Evolutionary conservation across 2,329 filamentous ascomycete species (phyloP), one percentile per base, ranked within the genome.

Genomic region (Exophiala spinifera): DNA sequence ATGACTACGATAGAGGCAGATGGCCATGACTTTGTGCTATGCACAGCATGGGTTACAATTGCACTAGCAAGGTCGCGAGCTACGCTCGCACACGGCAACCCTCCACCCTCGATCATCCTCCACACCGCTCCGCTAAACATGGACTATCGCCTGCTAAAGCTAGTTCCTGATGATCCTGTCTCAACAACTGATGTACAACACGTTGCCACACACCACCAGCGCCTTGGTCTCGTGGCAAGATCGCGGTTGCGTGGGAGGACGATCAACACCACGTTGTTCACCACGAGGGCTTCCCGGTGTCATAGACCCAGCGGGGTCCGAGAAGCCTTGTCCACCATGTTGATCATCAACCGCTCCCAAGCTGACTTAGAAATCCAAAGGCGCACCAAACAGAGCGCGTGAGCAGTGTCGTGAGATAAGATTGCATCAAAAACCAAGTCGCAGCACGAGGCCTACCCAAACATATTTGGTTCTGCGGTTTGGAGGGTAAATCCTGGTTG

Each of bases 101-200:
- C 17, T 43, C 42, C 10, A 28, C 42, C 5, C 13, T 25, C 21
- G 42, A 14, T 25, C 20, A 11, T 25, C 42, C 20, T 23, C 42
- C 8, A 25, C 42, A 25, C 42, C 42, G 28, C 21, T 2, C 42
- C 42, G n/a, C 42, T 25, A 44, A 14, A 11, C 19, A 44, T n/a
- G n/a, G 13, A 44, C 42, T 44, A 44, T 44, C 40, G 23, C 14
- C 39, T 25, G 21, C 39, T 17, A 45, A 39, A 39, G 46, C 51
- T 54, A 49, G 51, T 54, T 45, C 45, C 51, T 54, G 51, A 45
- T 49, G 51, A 54, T 54, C 51, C 37, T 49, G 17, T 36, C 28
- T 31, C 51, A 36, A 20, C 19, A 28, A 20, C 43, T n/a, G n/a
- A n/a, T n/a, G n/a, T n/a, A n/a, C n/a, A n/a, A n/a, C n/a, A n/a